Base-by-base conservation (phyloP, 106 monocot genomes). In the Dendrobium huoshanense region DNA sequence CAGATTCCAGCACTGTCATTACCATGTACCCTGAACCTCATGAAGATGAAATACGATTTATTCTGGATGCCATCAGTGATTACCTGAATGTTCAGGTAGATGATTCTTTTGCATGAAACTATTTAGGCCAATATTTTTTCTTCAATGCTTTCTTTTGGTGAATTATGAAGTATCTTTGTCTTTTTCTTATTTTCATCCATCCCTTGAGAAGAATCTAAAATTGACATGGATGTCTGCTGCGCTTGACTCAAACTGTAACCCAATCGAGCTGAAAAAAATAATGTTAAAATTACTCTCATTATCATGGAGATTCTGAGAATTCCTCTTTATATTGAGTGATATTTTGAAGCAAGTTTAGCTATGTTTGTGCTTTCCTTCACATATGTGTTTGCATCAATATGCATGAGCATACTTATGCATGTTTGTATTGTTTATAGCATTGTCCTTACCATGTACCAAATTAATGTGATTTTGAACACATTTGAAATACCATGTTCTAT, bases 11-110 rank as follows among this genome's bases (percentile, higher is more conserved):
- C 81, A 93, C 98, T 61, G 55, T 59, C 75, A 94, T 98, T 42
- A 95, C 94, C 58, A 92, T 91, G 94, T 88, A 95, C 25, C 98
- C 98, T 77, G 98, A 98, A 80, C 98, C 98, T 41, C 90, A 95
- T 87, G 98, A 98, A 86, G 92, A 98, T 87, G 98, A 98, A 83
- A 95, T 98, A 86, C 94, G 94, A 74, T 98, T 98, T 80, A 95
- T 98, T 86, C 81, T 98, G 79, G 98, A 91, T 85, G 92, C 98
- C 54, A 92, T 98, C 22, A 92, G 91, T 70, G 95, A 93, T 80
- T 98, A 98, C 81, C 92, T 98, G 49, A 98, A 84, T 83, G 84
- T 98, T 70, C 94, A 95, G 98, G 98, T 98, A 51, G 24, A 18
- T 27, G 18, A 25, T 76, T 48, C 76, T 41, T 76, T 49, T 10